Percentiles rank a stretch among this genome's conserved stretches.
Evolutionary conservation across 2,329 filamentous ascomycete species (phyloP).

Genomic region (Colletotrichum simmondsii): DNA sequence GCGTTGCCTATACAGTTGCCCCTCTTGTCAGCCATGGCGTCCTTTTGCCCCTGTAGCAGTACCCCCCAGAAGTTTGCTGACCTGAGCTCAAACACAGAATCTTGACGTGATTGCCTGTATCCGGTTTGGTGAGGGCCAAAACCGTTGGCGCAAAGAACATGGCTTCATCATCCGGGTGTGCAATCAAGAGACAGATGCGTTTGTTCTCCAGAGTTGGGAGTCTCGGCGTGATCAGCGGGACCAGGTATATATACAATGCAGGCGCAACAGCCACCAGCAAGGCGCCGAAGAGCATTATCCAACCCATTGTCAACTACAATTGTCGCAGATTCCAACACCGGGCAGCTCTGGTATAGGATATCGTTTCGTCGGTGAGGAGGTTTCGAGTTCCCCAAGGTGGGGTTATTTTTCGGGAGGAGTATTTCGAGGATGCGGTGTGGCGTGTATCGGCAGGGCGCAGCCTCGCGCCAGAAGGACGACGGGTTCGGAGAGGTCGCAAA

Average conservation of each 20-base stretch:
- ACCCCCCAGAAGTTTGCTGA: conserved; percentile 43
- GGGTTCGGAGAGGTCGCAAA: neutral
- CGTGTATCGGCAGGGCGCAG: conserved; percentile 6
- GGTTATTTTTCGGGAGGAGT: conserved; percentile 6
- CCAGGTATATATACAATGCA: conserved; percentile 64
- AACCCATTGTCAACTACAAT: conserved; percentile 37
- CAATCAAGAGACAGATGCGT: conserved; percentile 91
- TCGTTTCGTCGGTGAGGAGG: conserved; percentile 7
- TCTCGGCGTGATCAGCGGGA: conserved; percentile 55
- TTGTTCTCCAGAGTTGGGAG: conserved; percentile 81
- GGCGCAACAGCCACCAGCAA: conserved; percentile 53
- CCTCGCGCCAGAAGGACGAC: neutral
- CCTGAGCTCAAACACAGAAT: conserved; percentile 93
- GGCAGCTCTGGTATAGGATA: neutral
- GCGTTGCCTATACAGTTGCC: conserved; percentile 71
- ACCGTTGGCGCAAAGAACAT: conserved; percentile 98
- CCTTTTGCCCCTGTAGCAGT: neutral
- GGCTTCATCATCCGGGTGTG: conserved; percentile 97
- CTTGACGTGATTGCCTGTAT: conserved; percentile 89
- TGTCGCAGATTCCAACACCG: neutral
- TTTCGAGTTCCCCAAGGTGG: conserved; percentile 3
- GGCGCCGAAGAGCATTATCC: conserved; percentile 34
- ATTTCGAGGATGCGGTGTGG: conserved; percentile 19
- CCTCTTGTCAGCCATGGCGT: conserved; percentile 25
- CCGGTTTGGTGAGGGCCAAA: conserved; percentile 82